Percentiles rank a stretch among this genome's conserved stretches.
phyloP scores from a whole-genome alignment of 768 basidiomycete species.

The Mycena maculata region DNA sequence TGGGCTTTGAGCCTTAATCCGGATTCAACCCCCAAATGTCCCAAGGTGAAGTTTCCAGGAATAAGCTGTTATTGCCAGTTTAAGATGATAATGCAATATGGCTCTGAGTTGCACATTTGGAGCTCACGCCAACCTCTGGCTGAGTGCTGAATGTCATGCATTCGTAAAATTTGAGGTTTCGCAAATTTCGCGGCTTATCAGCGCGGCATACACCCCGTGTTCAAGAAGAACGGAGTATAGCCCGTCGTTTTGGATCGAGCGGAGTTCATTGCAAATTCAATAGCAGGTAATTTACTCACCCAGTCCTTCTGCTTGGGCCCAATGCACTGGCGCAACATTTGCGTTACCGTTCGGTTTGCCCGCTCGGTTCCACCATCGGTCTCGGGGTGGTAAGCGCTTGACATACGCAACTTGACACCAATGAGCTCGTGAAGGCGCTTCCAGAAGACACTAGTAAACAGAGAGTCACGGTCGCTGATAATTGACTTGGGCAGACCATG shows the following conservation, averaged over 20 bases:
- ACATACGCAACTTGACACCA: slow-evolving; percentile 29
- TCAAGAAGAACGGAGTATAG: slow-evolving; percentile 32
- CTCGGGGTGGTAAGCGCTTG: slow-evolving; percentile 14
- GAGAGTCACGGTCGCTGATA: slow-evolving; percentile 40
- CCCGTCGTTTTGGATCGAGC: slow-evolving; percentile 24
- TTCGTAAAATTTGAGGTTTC: too few relatives aligned
- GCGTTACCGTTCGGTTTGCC: slow-evolving; percentile 39
- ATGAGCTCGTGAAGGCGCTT: slow-evolving; percentile 24
- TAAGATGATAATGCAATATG: too few relatives aligned
- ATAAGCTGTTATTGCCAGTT: too few relatives aligned
- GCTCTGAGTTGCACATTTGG: too few relatives aligned
- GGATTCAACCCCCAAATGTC: too few relatives aligned
- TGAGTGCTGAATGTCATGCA: too few relatives aligned
- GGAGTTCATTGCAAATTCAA: background rate
- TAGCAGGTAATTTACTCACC: slow-evolving; percentile 34
- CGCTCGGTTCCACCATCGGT: slow-evolving; percentile 12
- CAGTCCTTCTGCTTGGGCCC: slow-evolving; percentile 40
- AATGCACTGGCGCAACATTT: slow-evolving; percentile 39
- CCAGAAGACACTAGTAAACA: slow-evolving; percentile 45
- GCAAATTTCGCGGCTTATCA: too few relatives aligned
- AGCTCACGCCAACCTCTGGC: too few relatives aligned
- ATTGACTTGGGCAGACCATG: slow-evolving; percentile 45
- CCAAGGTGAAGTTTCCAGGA: too few relatives aligned
- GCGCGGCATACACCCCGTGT: slow-evolving; percentile 17
- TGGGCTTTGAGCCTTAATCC: too few relatives aligned